Evolutionary conservation across 306 rosid species (phyloP), one percentile per base, ranked within the genome.

Genomic region (Sindora glabra): DNA sequence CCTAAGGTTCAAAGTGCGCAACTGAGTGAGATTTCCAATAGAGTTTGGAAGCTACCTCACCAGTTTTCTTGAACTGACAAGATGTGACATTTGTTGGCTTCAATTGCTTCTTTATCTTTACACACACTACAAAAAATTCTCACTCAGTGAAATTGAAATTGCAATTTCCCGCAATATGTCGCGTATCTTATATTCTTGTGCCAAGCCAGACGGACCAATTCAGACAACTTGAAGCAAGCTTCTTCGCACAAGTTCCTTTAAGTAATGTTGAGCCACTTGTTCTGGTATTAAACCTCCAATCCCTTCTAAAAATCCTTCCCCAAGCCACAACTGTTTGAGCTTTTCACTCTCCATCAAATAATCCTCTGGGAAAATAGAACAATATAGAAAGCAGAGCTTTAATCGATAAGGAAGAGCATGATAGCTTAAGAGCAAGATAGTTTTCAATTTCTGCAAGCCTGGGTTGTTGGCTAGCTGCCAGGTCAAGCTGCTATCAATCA

Each of bases 1-100:
- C 19, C 10, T 13, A 1, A 71, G 36, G 52, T 69, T 16, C 38
- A 71, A 15, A 16, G 60, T 71, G 40, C 11, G 65, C 18, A 71
- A 64, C 45, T 71, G 64, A 13, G 13, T 4, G 39, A 71, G 59
- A 16, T 10, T 36, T 36, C 76, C 65, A 12, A 71, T 71, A 26
- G 76, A 56, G 13, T 63, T 33, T 10, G 71, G 71, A 15, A 71
- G 70, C 41, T 63, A 23, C 34, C 12, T 27, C 36, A 55, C 23
- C 10, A 22, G 2, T 21, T 23, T 12, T 10, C 10, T 5, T 48
- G 33, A 12, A 48, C 5, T 48, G 54, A 23, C 26, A 48, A 21
- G 14, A 10, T 23, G 32, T 5, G 54, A 17, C 32, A 30, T 1
- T 4, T 48, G 32, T 4, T 5, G 26, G 5, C 9, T 10, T 5